Conservation (phyloP, 2,329 filamentous ascomycete genomes). For the Colletotrichum orchidophilum region DNA sequence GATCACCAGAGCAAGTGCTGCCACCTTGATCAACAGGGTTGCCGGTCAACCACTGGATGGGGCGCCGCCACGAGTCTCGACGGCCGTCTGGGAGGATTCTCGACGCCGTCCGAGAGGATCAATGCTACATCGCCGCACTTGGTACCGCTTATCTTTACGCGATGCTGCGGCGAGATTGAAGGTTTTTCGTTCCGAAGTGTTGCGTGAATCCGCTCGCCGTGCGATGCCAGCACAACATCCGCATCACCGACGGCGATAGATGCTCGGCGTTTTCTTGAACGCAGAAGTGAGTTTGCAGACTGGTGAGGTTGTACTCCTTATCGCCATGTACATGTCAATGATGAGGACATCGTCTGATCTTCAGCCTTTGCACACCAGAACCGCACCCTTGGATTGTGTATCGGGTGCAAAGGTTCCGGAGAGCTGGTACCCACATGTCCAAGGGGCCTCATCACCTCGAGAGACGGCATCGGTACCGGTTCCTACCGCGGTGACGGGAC, state of each 20-base stretch:
- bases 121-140: constrained; percentile 10
- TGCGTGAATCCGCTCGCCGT: not conserved
- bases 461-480: not conserved
- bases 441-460: not conserved
- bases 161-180: not conserved
- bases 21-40: not conserved
- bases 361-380: not conserved
- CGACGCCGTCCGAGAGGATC: constrained; percentile 10
- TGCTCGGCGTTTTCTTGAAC: not conserved
- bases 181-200: not conserved
- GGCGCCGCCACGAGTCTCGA: constrained; percentile 25
- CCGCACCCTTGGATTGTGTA: not conserved
- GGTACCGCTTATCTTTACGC: not conserved
- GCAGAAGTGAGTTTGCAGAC: not conserved
- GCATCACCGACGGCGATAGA: not conserved
- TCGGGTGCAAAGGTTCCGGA: constrained; percentile 2
- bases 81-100: not conserved
- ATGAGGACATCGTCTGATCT: not conserved
- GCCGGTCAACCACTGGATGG: constrained; percentile 15
- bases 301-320: not conserved
- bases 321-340: not conserved
- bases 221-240: not conserved
- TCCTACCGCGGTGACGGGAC: not conserved
- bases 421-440: not conserved
- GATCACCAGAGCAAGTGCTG: not conserved